These are phyloP conservation scores for Erodium chrysanthum DNA, from an alignment of 441 rosid genomes.

Conservation along the genomic window DNA sequence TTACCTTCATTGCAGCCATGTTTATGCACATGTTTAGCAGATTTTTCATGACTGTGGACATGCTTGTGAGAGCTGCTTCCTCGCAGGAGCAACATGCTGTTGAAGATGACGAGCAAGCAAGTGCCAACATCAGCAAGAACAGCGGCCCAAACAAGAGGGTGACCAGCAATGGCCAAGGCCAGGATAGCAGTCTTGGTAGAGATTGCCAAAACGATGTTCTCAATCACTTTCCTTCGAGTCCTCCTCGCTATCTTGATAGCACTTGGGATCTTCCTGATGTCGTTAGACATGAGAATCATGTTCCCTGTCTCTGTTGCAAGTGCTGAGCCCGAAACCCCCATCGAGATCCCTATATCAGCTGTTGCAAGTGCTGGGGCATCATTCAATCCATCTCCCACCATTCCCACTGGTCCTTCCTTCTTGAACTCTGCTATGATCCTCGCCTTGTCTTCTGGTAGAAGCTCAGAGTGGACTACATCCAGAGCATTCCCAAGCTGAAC, in stretches of 20 bases:
- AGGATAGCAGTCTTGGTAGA: conserved; percentile 51
- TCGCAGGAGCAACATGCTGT: conserved; percentile 63
- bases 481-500: conserved; percentile 51
- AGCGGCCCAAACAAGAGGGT: conserved; percentile 86
- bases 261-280: conserved; percentile 59
- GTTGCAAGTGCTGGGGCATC: conserved; percentile 88
- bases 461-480: conserved; percentile 56
- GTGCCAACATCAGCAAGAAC: conserved; percentile 78
- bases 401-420: conserved; percentile 55
- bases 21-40: too few species aligned
- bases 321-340: conserved; percentile 90
- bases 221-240: conserved; percentile 49
- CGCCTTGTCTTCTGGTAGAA: conserved; percentile 65
- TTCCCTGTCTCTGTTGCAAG: conserved; percentile 77
- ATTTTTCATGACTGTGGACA: neutral
- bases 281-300: conserved; percentile 76
- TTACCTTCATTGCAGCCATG: too few species aligned
- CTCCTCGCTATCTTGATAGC: conserved; percentile 49
- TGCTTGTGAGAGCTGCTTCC: conserved; percentile 10
- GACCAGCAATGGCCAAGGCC: conserved; percentile 58
- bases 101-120: conserved; percentile 66
- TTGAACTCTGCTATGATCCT: conserved; percentile 40
- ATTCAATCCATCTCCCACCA: conserved; percentile 87
- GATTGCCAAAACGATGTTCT: conserved; percentile 52
- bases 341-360: conserved; percentile 81